Percentiles rank a stretch among this genome's conserved stretches.
phyloP scores from a whole-genome alignment of 2,329 filamentous ascomycete species.

The Fusarium sp. region DNA sequence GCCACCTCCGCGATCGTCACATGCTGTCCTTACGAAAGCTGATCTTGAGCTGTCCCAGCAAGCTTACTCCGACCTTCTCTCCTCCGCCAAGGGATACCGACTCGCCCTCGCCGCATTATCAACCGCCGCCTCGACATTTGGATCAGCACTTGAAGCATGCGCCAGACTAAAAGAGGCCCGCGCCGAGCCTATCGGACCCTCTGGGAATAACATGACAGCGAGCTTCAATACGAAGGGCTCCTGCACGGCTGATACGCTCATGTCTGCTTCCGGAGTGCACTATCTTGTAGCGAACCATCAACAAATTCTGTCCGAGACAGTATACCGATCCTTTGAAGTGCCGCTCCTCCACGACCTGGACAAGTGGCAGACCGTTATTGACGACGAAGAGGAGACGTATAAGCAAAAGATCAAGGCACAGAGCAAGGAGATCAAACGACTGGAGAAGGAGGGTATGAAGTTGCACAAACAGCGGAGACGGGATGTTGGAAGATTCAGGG shows the following conservation, averaged over 20 bases:
- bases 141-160: slow-evolving; percentile 72
- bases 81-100: slow-evolving; percentile 72
- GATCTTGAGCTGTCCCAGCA: slow-evolving; percentile 72
- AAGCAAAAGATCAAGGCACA: slow-evolving; percentile 64
- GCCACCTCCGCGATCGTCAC: slow-evolving; percentile 67
- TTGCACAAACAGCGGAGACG: slow-evolving; percentile 69
- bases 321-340: slow-evolving; percentile 75
- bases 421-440: slow-evolving; percentile 68
- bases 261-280: slow-evolving; percentile 72
- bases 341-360: slow-evolving; percentile 76
- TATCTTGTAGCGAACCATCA: slow-evolving; percentile 77
- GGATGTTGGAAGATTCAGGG: slow-evolving; percentile 71
- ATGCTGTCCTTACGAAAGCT: slow-evolving; percentile 70
- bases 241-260: slow-evolving; percentile 72
- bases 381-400: slow-evolving; percentile 73
- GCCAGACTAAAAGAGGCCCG: slow-evolving; percentile 75
- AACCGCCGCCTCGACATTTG: slow-evolving; percentile 71
- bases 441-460: slow-evolving; percentile 74
- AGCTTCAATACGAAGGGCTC: slow-evolving; percentile 61
- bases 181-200: slow-evolving; percentile 64
- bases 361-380: slow-evolving; percentile 70
- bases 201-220: slow-evolving; percentile 54
- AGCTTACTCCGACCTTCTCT: slow-evolving; percentile 70
- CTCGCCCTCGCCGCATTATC: slow-evolving; percentile 70
- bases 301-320: slow-evolving; percentile 75